Evolutionary conservation across 2,329 filamentous ascomycete genomes (phyloP).

Genomic region (Diaporthe caulivora): DNA sequence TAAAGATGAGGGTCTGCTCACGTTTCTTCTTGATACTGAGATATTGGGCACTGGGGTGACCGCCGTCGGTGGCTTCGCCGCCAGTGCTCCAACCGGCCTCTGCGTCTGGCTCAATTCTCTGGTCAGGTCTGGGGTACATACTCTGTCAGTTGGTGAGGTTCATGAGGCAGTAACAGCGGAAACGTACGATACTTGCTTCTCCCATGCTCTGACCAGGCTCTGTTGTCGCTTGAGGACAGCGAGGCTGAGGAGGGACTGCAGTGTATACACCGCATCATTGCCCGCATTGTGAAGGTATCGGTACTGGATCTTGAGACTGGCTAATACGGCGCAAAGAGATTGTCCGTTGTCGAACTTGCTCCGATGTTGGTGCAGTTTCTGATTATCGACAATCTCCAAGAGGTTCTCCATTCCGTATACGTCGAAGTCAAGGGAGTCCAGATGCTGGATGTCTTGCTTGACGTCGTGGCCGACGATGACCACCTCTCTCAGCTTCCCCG

Average conservation of each 20-base stretch:
- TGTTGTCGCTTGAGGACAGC: slow-evolving; percentile 52
- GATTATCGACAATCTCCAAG: slow-evolving; percentile 79
- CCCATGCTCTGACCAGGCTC: slow-evolving; percentile 42
- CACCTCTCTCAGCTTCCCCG: slow-evolving; percentile 57
- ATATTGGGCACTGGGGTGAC: slow-evolving; percentile 31
- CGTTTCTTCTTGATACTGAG: slow-evolving; percentile 21
- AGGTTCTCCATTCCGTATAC: slow-evolving; percentile 65
- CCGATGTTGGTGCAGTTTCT: slow-evolving; percentile 75
- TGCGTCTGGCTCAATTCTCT: slow-evolving; percentile 40
- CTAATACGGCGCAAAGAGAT: slow-evolving; percentile 72
- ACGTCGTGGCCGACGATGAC: slow-evolving; percentile 86
- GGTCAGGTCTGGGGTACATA: slow-evolving; percentile 4
- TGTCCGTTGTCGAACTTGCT: slow-evolving; percentile 64
- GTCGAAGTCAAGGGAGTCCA: slow-evolving; percentile 75
- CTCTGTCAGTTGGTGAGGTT: not conserved
- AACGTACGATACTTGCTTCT: slow-evolving; percentile 31
- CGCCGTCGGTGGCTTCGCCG: slow-evolving; percentile 50
- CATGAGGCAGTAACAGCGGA: not conserved
- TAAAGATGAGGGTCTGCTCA: slow-evolving; percentile 15
- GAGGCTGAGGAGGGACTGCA: slow-evolving; percentile 79
- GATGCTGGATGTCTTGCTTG: slow-evolving; percentile 74
- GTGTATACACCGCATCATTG: slow-evolving; percentile 86
- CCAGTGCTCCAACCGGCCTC: slow-evolving; percentile 49
- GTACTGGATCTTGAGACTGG: slow-evolving; percentile 71
- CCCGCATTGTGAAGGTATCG: slow-evolving; percentile 86